phyloP scores from a whole-genome alignment of 2,329 filamentous ascomycete genomes.

The Colletotrichum sp. region DNA sequence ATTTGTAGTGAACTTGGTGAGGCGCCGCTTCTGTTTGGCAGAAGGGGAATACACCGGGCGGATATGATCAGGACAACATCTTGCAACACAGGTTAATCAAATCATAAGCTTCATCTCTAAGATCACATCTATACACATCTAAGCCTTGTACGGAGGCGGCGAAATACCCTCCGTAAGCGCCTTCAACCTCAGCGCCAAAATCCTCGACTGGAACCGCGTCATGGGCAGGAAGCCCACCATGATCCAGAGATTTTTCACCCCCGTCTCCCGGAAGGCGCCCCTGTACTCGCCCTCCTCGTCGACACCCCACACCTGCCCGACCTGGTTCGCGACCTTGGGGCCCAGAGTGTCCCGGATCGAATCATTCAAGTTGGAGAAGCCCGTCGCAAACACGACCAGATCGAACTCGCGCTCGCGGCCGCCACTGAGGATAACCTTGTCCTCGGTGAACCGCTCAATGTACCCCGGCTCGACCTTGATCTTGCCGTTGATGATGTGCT shows the following conservation, averaged over 20 bases:
- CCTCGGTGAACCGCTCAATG: not conserved
- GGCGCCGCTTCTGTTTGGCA: rapidly evolving
- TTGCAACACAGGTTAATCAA: not conserved
- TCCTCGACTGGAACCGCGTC: not conserved
- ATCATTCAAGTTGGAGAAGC: not conserved
- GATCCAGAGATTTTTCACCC: not conserved
- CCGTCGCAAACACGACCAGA: rapidly evolving
- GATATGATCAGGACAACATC: too few species aligned
- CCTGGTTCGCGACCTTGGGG: not conserved
- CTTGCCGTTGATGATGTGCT: not conserved
- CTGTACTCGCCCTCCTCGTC: not conserved
- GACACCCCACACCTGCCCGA: not conserved
- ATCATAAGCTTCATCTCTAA: not conserved
- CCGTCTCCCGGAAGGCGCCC: not conserved
- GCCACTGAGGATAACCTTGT: not conserved
- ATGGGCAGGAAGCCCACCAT: not conserved
- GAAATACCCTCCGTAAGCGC: not conserved
- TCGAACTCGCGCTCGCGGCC: not conserved
- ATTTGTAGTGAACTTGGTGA: rapidly evolving
- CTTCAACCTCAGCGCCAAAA: not conserved
- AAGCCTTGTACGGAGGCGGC: not conserved
- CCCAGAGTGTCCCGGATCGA: not conserved
- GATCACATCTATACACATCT: not conserved
- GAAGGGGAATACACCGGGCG: too few species aligned
- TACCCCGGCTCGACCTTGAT: not conserved